Percentiles rank a stretch among this genome's conserved stretches.
Conservation (phyloP, 2,329 filamentous ascomycete genomes). For the Truncatella angustata region DNA sequence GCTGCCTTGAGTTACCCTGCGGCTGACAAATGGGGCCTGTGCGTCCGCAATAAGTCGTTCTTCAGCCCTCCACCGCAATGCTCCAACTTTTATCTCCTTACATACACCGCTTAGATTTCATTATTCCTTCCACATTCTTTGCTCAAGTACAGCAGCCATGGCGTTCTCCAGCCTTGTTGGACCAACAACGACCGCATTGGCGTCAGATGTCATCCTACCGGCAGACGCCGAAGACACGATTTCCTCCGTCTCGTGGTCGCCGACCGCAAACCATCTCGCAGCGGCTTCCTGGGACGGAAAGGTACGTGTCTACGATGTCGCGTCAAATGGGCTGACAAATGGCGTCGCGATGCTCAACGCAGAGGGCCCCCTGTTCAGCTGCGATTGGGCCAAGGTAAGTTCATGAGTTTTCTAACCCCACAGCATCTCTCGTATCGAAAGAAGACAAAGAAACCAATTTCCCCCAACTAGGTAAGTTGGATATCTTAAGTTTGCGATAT, state of each 20-base stretch:
- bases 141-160: not conserved
- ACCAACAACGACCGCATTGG: not conserved
- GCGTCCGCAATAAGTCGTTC: not conserved
- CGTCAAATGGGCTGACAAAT: slow-evolving; percentile 17
- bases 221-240: slow-evolving; percentile 31
- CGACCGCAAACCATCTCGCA: slow-evolving; percentile 28
- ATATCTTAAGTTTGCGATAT: too few species aligned
- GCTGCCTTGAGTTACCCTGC: not conserved
- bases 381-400: slow-evolving; percentile 38
- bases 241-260: slow-evolving; percentile 35
- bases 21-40: not conserved
- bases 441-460: slow-evolving; percentile 21
- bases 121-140: not conserved
- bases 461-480: slow-evolving; percentile 19
- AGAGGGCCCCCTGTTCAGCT: slow-evolving; percentile 29
- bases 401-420: slow-evolving; percentile 24
- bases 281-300: slow-evolving; percentile 34
- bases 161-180: not conserved
- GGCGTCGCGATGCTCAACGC: slow-evolving; percentile 21
- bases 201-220: slow-evolving; percentile 23
- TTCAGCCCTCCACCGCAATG: not conserved
- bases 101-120: too few species aligned
- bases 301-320: slow-evolving; percentile 34
- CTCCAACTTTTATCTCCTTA: not conserved
- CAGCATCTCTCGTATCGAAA: slow-evolving; percentile 19